A percentile compares a stretch with the other conserved stretches of the same genome.
These are phyloP conservation scores for Cladophialophora exuberans DNA, from an alignment of 2,329 filamentous ascomycete species.

Conservation along the genomic window DNA sequence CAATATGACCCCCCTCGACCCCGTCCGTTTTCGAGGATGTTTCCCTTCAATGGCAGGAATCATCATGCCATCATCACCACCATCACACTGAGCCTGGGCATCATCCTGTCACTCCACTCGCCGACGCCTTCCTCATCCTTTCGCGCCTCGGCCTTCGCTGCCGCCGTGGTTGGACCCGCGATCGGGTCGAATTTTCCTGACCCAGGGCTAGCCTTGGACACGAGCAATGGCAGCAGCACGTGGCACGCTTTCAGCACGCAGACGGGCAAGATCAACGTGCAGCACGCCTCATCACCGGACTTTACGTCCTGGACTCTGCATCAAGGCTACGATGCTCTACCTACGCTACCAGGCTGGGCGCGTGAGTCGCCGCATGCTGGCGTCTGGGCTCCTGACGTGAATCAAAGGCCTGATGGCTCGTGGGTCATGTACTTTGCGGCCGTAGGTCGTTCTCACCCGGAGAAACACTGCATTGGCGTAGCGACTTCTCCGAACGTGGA, in stretches of 20 bases:
- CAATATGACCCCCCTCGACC: too few species aligned
- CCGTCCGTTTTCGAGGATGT: too few species aligned
- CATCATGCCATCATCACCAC: not conserved
- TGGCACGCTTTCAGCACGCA: slow-evolving; percentile 63
- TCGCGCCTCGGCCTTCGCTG: not conserved
- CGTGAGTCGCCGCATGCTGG: slow-evolving; percentile 38
- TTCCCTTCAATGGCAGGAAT: not conserved
- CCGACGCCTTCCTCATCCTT: slow-evolving; percentile 2
- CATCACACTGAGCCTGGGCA: not conserved
- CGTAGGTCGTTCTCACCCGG: slow-evolving; percentile 40
- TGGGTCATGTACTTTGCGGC: slow-evolving; percentile 64
- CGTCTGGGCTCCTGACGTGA: slow-evolving; percentile 64
- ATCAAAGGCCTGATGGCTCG: slow-evolving; percentile 46
- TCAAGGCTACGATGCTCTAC: slow-evolving; percentile 55
- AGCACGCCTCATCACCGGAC: slow-evolving; percentile 54
- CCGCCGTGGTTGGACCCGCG: slow-evolving; percentile 14
- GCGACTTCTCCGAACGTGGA: slow-evolving; percentile 50
- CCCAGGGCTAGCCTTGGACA: slow-evolving; percentile 54
- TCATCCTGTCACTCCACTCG: slow-evolving; percentile 6
- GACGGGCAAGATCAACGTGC: slow-evolving; percentile 53
- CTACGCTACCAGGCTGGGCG: slow-evolving; percentile 55
- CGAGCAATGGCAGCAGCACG: slow-evolving; percentile 37
- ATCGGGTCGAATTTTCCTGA: slow-evolving; percentile 57
- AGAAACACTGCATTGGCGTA: slow-evolving; percentile 59
- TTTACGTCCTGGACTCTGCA: slow-evolving; percentile 52